Evolutionary conservation across 2,329 filamentous ascomycete genomes (phyloP).

Genomic region (Aquanectria penicillioides): DNA sequence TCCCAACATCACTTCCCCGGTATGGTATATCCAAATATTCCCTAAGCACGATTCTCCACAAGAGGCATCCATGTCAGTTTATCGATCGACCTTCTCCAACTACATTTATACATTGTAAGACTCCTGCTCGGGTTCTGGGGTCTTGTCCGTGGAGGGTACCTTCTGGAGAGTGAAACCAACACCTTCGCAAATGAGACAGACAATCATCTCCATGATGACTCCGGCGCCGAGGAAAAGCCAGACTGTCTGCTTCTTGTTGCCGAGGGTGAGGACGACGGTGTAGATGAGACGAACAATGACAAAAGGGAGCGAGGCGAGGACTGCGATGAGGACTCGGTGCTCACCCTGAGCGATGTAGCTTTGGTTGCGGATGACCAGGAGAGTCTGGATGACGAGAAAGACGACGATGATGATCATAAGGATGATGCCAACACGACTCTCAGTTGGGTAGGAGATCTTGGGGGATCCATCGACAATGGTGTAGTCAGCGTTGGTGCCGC

Average conservation of each 20-base stretch:
- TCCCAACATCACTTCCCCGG: too few species aligned
- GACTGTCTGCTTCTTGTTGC: slow-evolving; percentile 35
- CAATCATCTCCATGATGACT: slow-evolving; percentile 47
- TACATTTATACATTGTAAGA: slow-evolving; percentile 15
- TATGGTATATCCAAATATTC: not conserved
- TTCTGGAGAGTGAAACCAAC: slow-evolving; percentile 45
- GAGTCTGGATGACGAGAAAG: slow-evolving; percentile 51
- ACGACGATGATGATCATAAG: slow-evolving; percentile 51
- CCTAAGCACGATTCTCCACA: not conserved
- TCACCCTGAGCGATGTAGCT: slow-evolving; percentile 59
- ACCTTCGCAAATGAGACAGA: slow-evolving; percentile 43
- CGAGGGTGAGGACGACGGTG: slow-evolving; percentile 43
- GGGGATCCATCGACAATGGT: slow-evolving; percentile 31
- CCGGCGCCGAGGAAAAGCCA: slow-evolving; percentile 47
- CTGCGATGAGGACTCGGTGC: slow-evolving; percentile 61
- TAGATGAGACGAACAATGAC: slow-evolving; percentile 47
- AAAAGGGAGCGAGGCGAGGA: slow-evolving; percentile 47
- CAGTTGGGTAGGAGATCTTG: slow-evolving; percentile 40
- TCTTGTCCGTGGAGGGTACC: slow-evolving; percentile 23
- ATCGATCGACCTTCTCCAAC: not conserved
- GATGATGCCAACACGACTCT: slow-evolving; percentile 41
- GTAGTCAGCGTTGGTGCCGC: slow-evolving; percentile 43
- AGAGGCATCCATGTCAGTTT: slow-evolving; percentile 9
- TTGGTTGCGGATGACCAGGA: slow-evolving; percentile 53
- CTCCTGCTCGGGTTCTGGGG: slow-evolving; percentile 8